These are phyloP conservation scores for Aspergillus conjunctus DNA, from an alignment of 495 filamentous ascomycete species.

Conservation along the genomic window DNA sequence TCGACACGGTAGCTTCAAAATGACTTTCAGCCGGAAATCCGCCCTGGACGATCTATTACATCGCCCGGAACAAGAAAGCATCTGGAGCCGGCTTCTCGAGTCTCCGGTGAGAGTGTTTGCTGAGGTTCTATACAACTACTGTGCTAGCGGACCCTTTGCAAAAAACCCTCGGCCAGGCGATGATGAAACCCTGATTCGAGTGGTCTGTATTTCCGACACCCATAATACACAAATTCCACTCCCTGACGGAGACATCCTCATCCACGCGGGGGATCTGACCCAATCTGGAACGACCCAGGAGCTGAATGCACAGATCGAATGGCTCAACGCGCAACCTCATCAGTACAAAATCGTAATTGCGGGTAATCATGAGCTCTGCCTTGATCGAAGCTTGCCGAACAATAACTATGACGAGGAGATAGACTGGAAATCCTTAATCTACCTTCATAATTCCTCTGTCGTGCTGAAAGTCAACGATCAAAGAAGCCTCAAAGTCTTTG, in stretches of 20 bases:
- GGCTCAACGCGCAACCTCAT: constrained; percentile 64
- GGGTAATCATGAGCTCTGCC: constrained; percentile 72
- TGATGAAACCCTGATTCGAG: constrained; percentile 45
- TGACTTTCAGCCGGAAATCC: background rate
- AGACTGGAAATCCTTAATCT: constrained; percentile 48
- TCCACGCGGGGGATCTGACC: constrained; percentile 76
- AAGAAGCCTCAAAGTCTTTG: constrained; percentile 55
- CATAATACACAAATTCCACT: constrained; percentile 61
- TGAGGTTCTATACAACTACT: constrained; percentile 2
- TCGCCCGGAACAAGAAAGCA: constrained; percentile 9
- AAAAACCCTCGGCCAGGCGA: background rate
- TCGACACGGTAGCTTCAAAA: too few relatives aligned
- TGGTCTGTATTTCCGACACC: constrained; percentile 79
- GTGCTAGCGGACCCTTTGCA: background rate
- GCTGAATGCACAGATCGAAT: constrained; percentile 64
- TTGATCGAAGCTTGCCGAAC: constrained; percentile 45
- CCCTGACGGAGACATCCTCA: constrained; percentile 69
- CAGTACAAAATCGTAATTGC: constrained; percentile 67
- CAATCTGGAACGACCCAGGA: constrained; percentile 58
- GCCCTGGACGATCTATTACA: constrained; percentile 7
- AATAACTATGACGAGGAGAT: background rate
- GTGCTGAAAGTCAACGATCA: constrained; percentile 46
- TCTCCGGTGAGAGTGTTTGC: constrained; percentile 8
- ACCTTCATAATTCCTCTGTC: constrained; percentile 50
- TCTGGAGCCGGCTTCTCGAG: background rate